Evolutionary conservation across 2,329 filamentous ascomycete species (phyloP), one percentile per base, ranked within the genome.

Genomic region (Ramichloridium luteum): DNA sequence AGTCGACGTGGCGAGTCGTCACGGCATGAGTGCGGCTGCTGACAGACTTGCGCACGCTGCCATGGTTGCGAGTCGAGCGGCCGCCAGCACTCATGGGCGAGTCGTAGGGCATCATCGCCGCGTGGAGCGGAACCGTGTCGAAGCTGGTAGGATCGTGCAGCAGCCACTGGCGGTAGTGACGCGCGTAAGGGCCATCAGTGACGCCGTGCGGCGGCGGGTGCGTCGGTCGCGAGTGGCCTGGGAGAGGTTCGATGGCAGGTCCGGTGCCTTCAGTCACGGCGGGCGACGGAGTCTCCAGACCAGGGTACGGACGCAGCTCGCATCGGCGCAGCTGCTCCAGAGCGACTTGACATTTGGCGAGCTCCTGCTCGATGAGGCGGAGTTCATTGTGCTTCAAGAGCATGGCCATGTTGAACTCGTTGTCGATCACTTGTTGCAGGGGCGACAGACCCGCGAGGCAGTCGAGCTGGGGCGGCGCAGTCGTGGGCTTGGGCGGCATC

Each of bases 141-240:
- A 96, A 96, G n/a, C n/a, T n/a, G 29, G 73, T 73, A 35, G 80
- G 72, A 57, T 94, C 85, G 31, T 81, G 82, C 37, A 96, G 77
- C 45, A 98, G 73, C 90, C 90, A 98, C 65, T 82, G 84, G 53
- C 84, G 77, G 59, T 94, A 94, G 61, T 96, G 90, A 46, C 85
- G 77, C 38, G 85, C 78, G 59, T 96, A 96, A 2, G 90, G 86
- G 8, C 90, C 90, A 48, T 94, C 83, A 11, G 77, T 75, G 35
- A 94, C 83, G 44, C 88, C 88, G 65, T 86, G 93, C 3, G 90
- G 81, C 27, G 90, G 74, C 22, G 86, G 82, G 67, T 81, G 84
- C 48, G 73, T 66, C 37, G 85, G 81, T 44, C 76, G 65, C 38
- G 72, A 65, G 46, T 75, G 74, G 47, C 76, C 76, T 41, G 68